Conservation (phyloP, 768 basidiomycete genomes). For the Agrocybe praecox region DNA sequence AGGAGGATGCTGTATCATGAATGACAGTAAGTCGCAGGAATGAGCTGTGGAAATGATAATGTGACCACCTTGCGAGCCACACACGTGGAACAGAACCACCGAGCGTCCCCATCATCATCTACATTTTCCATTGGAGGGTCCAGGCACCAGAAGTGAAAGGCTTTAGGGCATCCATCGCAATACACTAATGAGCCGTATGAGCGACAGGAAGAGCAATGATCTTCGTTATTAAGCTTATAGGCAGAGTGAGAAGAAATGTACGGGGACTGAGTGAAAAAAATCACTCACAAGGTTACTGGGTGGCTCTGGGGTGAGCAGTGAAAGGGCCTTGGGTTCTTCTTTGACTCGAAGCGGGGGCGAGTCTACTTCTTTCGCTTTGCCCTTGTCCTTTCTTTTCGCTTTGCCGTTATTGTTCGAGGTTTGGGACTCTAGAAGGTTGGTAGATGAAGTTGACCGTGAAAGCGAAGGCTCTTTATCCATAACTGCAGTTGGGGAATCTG, state of each 20-base stretch:
- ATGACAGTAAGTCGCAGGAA: constrained; percentile 16
- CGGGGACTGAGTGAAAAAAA: constrained; percentile 1
- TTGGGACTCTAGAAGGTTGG: constrained; percentile 37
- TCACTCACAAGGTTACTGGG: constrained; percentile 41
- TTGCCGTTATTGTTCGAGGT: constrained; percentile 25
- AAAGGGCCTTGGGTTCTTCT: constrained; percentile 51
- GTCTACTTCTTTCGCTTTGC: constrained; percentile 53
- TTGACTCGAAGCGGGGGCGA: constrained; percentile 44
- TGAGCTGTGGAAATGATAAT: constrained; percentile 18
- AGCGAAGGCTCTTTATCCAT: constrained; percentile 61
- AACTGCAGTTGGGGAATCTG: constrained; percentile 52
- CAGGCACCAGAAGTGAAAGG: constrained; percentile 96
- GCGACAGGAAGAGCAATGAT: constrained; percentile 85
- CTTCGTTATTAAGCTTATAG: constrained; percentile 63
- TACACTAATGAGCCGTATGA: constrained; percentile 87
- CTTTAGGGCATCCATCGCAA: constrained; percentile 95
- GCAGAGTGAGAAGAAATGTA: constrained; percentile 11
- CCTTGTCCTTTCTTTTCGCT: constrained; percentile 51
- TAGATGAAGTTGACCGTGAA: constrained; percentile 66
- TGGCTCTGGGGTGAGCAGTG: constrained; percentile 50
- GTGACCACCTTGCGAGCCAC: constrained; percentile 61
- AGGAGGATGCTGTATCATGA: constrained; percentile 57
- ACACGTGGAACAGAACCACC: constrained; percentile 83
- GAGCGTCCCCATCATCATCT: constrained; percentile 78
- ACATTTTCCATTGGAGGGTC: constrained; percentile 92